Base-by-base conservation (phyloP, 2,329 filamentous ascomycete species). In the Stylonectria norvegica region DNA sequence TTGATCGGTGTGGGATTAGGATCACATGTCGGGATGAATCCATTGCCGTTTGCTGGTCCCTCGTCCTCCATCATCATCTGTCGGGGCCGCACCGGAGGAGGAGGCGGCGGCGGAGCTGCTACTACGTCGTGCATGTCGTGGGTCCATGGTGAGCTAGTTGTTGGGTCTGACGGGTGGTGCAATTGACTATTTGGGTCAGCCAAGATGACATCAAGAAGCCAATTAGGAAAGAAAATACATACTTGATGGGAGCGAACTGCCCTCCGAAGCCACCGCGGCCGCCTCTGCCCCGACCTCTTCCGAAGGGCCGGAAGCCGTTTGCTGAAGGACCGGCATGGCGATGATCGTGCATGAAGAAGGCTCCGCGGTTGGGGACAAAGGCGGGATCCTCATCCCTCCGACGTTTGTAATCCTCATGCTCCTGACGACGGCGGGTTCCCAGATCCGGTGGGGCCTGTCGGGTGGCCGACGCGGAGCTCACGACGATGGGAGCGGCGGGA, bases 261-360 rank as follows among this genome's bases (percentile, higher is more conserved):
- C 73, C 77, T 36, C 72, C 75, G 53, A 77, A 76, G 56, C 66
- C 79, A 66, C 80, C 79, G 44, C 80, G 71, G 34, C 75, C 70
- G 43, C 77, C 75, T 57, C 78, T 69, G 35, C 81, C 87, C 64
- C 79, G 72, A 50, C 80, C 83, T 64, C 83, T 76, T 20, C 78
- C 78, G 62, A 83, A 85, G 10, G 83, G 79, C 42, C 86, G 76
- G 65, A 91, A 89, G 38, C 85, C 85, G 65, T 90, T 91, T 38
- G 83, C 78, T 50, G 82, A 80, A 31, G 83, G 78, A n/a, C 85
- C 85, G 40, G 85, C 79, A 54, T 88, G 83, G 47, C 89, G 80
- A 58, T 93, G 88, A 62, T 97, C 93, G 65, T 97, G 91, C 80
- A 97, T 89, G 70, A 96, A 97, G 72, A 97, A 97, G 47, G 87